A percentile compares a stretch with the other conserved stretches of the same genome.
phyloP scores from a whole-genome alignment of 2,329 filamentous ascomycete species.

The Ophiostoma angusticollis region DNA sequence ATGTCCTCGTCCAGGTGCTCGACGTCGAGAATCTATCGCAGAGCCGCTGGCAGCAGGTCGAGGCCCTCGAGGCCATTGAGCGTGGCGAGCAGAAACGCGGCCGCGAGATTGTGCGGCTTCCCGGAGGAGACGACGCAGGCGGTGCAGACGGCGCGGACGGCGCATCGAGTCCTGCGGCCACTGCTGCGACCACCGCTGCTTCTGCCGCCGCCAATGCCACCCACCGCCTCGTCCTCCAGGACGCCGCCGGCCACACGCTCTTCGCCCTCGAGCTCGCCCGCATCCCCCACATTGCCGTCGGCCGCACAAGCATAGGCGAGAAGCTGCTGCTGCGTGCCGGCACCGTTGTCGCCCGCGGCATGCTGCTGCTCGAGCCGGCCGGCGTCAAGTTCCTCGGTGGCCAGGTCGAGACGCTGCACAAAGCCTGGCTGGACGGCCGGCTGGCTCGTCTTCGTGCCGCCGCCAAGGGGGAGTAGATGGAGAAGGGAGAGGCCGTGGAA shows the following conservation, averaged over 20 bases:
- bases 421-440: conserved; percentile 59
- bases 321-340: conserved; percentile 64
- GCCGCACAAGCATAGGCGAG: conserved; percentile 58
- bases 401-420: conserved; percentile 71
- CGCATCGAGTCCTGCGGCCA: conserved; percentile 5
- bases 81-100: conserved; percentile 64
- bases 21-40: conserved; percentile 73
- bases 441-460: conserved; percentile 55
- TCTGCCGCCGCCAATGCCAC: conserved; percentile 36
- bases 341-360: conserved; percentile 57
- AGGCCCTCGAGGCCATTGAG: conserved; percentile 61
- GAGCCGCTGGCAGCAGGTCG: conserved; percentile 77
- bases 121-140: conserved; percentile 27
- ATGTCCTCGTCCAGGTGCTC: conserved; percentile 68
- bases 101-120: conserved; percentile 66
- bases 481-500: not conserved
- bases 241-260: conserved; percentile 54
- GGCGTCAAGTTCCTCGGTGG: conserved; percentile 68
- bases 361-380: conserved; percentile 61
- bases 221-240: conserved; percentile 74
- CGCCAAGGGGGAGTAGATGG: conserved; percentile 14
- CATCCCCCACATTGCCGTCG: conserved; percentile 52
- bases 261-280: conserved; percentile 60
- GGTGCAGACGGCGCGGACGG: conserved; percentile 21
- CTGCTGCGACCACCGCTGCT: not conserved